These are phyloP conservation scores for Nemania sp. DNA, from an alignment of 2,329 filamentous ascomycete genomes.

Conservation along the genomic window DNA sequence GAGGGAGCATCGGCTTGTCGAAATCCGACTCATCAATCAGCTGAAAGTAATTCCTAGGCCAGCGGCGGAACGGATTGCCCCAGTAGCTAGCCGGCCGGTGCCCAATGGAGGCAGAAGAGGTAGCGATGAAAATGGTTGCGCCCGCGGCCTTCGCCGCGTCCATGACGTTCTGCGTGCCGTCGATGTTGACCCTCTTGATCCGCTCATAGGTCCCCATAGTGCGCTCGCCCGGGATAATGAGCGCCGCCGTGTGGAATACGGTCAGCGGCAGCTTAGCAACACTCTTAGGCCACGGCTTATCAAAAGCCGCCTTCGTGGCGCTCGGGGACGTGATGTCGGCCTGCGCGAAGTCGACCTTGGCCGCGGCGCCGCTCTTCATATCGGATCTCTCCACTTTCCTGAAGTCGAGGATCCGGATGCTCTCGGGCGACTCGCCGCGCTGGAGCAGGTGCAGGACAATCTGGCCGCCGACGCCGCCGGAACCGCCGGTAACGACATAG, in stretches of 20 bases:
- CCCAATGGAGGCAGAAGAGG: slow-evolving; percentile 60
- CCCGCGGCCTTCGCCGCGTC: slow-evolving; percentile 56
- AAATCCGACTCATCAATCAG: slow-evolving; percentile 57
- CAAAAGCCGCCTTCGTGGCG: slow-evolving; percentile 56
- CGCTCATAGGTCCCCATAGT: slow-evolving; percentile 54
- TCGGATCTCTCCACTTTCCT: slow-evolving; percentile 54
- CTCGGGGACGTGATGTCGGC: slow-evolving; percentile 59
- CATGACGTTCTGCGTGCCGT: slow-evolving; percentile 60
- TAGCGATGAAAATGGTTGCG: slow-evolving; percentile 60
- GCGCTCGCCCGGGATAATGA: slow-evolving; percentile 60
- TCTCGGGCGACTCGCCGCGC: slow-evolving; percentile 59
- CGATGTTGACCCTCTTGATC: slow-evolving; percentile 59
- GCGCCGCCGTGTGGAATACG: slow-evolving; percentile 63
- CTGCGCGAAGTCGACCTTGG: slow-evolving; percentile 55
- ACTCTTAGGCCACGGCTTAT: slow-evolving; percentile 56
- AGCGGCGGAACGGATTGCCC: slow-evolving; percentile 55
- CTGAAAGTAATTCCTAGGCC: slow-evolving; percentile 56
- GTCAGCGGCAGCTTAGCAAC: slow-evolving; percentile 59
- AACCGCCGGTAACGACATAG: slow-evolving; percentile 55
- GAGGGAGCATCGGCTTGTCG: slow-evolving; percentile 52
- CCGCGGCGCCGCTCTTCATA: slow-evolving; percentile 53
- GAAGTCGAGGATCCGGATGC: slow-evolving; percentile 63
- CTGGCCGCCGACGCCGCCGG: slow-evolving; percentile 61
- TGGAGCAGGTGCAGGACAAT: slow-evolving; percentile 62
- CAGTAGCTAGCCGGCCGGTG: slow-evolving; percentile 54